phyloP scores from a whole-genome alignment of 305 asterid species.

The Andrographis paniculata region DNA sequence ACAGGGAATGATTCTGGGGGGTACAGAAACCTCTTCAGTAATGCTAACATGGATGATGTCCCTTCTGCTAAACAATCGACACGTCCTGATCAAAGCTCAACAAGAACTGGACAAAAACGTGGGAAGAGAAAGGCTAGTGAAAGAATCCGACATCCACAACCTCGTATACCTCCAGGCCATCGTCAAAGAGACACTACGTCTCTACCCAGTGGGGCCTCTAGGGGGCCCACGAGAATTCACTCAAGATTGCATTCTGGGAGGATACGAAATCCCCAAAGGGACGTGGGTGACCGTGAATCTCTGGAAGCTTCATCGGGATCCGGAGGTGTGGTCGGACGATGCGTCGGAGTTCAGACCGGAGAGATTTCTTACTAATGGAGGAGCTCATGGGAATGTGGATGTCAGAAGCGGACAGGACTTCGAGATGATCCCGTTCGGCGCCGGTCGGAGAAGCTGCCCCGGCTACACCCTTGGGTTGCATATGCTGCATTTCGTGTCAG shows the following conservation, averaged over 20 bases:
- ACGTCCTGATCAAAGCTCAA: constrained; percentile 11
- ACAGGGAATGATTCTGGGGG: constrained; percentile 10
- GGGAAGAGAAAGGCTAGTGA: constrained; percentile 10
- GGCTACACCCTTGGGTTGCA: constrained; percentile 15
- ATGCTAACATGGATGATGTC: constrained; percentile 17
- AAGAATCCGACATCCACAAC: constrained; percentile 15
- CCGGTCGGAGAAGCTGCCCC: constrained; percentile 26
- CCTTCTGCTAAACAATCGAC: constrained; percentile 12
- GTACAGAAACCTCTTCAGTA: constrained; percentile 12
- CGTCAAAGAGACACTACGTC: constrained; percentile 15
- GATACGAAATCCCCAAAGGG: constrained; percentile 20
- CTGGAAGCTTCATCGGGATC: constrained; percentile 27
- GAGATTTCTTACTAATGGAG: constrained; percentile 19
- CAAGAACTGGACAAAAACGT: constrained; percentile 18
- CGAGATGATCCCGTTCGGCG: constrained; percentile 28
- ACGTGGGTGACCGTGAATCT: constrained; percentile 21
- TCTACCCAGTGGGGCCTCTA: constrained; percentile 19
- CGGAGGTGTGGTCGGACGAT: constrained; percentile 11
- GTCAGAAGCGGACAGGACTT: constrained; percentile 19
- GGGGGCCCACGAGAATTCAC: constrained; percentile 6
- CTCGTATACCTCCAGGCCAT: constrained; percentile 20
- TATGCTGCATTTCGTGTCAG: constrained; percentile 17
- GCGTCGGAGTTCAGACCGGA: constrained; percentile 19
- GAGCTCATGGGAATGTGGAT: background rate
- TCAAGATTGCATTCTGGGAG: constrained; percentile 15